These are phyloP conservation scores for Oehlia diaphana DNA, from an alignment of 192 early-diverging fungal species.

Conservation along the genomic window DNA sequence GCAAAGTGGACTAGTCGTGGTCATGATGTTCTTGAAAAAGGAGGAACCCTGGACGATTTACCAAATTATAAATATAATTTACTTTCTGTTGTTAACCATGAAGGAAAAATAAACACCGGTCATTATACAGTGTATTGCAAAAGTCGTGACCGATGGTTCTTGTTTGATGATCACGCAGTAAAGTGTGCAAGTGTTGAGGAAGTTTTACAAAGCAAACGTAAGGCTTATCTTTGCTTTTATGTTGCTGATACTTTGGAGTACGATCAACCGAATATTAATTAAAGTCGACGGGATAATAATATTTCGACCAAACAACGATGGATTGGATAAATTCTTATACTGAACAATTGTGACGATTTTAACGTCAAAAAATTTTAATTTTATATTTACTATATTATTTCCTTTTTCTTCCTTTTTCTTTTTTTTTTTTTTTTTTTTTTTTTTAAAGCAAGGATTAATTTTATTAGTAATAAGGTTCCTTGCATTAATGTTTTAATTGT, in stretches of 20 bases:
- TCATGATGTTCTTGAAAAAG: conserved; percentile 35
- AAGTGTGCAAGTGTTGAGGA: conserved; percentile 5
- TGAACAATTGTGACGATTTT: background rate
- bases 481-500: background rate
- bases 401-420: background rate
- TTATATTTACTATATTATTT: background rate
- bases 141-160: conserved; percentile 5
- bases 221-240: conserved; percentile 14
- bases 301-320: background rate
- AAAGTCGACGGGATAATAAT: background rate
- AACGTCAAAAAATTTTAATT: background rate
- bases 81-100: conserved; percentile 92
- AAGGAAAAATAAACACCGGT: conserved; percentile 89
- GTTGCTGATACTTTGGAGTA: conserved; percentile 14
- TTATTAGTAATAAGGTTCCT: background rate
- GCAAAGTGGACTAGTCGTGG: conserved; percentile 38
- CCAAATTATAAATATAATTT: conserved; percentile 79
- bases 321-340: background rate
- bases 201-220: conserved; percentile 13
- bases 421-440: background rate
- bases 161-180: conserved; percentile 17
- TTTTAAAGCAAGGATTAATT: background rate
- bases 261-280: background rate
- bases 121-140: conserved; percentile 70
- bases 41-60: conserved; percentile 46